Evolutionary conservation across 1,284 basidiomycete genomes (phyloP).

Genomic region (Apiotrichum veenhuisii): DNA sequence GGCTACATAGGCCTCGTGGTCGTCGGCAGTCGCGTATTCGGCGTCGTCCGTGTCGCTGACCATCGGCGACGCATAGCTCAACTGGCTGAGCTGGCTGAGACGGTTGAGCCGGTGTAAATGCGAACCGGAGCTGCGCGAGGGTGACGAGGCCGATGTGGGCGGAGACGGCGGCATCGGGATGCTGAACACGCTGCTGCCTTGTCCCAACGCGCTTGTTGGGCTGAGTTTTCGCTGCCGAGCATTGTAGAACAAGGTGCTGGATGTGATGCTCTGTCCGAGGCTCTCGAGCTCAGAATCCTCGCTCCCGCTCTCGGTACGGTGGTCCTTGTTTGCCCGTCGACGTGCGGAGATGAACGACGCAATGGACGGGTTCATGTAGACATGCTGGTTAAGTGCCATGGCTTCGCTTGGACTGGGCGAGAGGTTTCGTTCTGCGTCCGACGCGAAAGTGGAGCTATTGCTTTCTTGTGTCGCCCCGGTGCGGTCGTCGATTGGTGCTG

Average conservation of each 20-base stretch:
- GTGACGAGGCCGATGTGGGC: not conserved
- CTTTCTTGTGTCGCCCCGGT: too few species aligned
- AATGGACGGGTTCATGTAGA: not conserved
- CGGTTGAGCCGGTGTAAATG: not conserved
- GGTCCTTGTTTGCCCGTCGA: not conserved
- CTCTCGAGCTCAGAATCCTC: not conserved
- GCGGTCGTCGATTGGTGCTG: too few species aligned
- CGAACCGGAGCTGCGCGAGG: not conserved
- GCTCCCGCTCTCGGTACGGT: not conserved
- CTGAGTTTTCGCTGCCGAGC: not conserved
- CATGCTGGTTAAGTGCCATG: not conserved
- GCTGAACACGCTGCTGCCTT: not conserved
- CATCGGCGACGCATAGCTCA: not conserved
- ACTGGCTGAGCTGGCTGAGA: not conserved
- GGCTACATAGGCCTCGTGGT: not conserved
- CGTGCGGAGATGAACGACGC: not conserved
- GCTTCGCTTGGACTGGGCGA: not conserved
- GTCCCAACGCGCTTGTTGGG: too few species aligned
- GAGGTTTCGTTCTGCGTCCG: not conserved
- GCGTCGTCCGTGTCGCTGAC: not conserved
- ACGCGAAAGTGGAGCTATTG: too few species aligned
- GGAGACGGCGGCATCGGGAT: not conserved
- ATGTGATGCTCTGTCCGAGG: not conserved
- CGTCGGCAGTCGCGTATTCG: not conserved
- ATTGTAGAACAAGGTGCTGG: not conserved